Conservation (phyloP, 164 flowering plant genomes). For the Cinnamomum chago region DNA sequence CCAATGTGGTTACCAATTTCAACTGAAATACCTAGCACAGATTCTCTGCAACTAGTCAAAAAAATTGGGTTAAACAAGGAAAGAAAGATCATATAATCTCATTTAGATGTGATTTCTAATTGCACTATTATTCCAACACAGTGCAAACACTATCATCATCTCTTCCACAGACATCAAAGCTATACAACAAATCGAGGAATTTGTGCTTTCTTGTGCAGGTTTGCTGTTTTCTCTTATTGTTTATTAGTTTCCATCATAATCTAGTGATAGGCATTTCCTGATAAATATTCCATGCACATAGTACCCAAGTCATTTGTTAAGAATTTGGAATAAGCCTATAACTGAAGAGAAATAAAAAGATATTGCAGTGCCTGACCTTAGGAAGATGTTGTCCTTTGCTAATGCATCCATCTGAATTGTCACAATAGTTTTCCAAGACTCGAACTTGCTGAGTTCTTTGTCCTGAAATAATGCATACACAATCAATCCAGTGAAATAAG, state of each 20-base stretch:
- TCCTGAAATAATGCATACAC: slow-evolving; percentile 35
- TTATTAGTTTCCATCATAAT: not conserved
- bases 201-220: not conserved
- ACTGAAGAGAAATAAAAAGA: not conserved
- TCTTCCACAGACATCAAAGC: not conserved
- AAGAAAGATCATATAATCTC: too few relatives aligned
- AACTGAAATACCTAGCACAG: too few relatives aligned
- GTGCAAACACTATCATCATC: too few relatives aligned
- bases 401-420: slow-evolving; percentile 45
- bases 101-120: too few relatives aligned
- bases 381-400: slow-evolving; percentile 40
- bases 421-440: slow-evolving; percentile 53
- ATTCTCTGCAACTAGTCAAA: too few relatives aligned
- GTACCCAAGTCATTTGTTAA: not conserved
- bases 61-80: too few relatives aligned
- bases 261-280: not conserved
- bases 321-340: not conserved
- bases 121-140: too few relatives aligned
- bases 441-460: slow-evolving; percentile 30
- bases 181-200: too few relatives aligned
- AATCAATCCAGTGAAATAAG: slow-evolving; percentile 2
- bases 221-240: too few relatives aligned
- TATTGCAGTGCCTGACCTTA: slow-evolving; percentile 43
- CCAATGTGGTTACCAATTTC: too few relatives aligned
- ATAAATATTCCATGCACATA: not conserved